Conservation (phyloP, 495 filamentous ascomycete species). For the Xylaria bambusicola region DNA sequence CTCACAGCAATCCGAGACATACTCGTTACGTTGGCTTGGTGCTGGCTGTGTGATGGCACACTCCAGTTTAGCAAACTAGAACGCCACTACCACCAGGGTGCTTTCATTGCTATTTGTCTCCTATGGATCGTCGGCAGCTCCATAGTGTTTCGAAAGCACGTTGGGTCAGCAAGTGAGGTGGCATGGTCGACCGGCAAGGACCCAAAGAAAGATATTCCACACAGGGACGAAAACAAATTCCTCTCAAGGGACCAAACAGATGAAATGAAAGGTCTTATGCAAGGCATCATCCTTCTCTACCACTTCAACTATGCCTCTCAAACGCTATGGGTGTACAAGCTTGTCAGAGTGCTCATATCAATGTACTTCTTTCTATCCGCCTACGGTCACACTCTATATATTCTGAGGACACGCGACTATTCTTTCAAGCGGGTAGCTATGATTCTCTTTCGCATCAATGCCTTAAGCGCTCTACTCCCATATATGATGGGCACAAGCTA, state of each 20-base stretch:
- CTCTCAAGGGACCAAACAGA: slow-evolving; percentile 58
- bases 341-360: slow-evolving; percentile 57
- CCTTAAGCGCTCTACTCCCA: slow-evolving; percentile 53
- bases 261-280: slow-evolving; percentile 70
- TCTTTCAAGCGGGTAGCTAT: slow-evolving; percentile 50
- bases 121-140: slow-evolving; percentile 40
- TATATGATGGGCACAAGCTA: slow-evolving; percentile 62
- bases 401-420: slow-evolving; percentile 56
- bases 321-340: slow-evolving; percentile 53
- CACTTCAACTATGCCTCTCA: slow-evolving; percentile 58
- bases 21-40: slow-evolving; percentile 47
- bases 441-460: slow-evolving; percentile 58
- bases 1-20: slow-evolving; percentile 30
- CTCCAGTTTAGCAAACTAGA: slow-evolving; percentile 57
- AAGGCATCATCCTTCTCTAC: slow-evolving; percentile 58
- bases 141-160: slow-evolving; percentile 36
- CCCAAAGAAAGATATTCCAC: slow-evolving; percentile 7
- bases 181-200: slow-evolving; percentile 16
- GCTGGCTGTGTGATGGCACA: slow-evolving; percentile 59
- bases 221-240: slow-evolving; percentile 28
- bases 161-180: slow-evolving; percentile 11
- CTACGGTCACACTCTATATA: slow-evolving; percentile 60
- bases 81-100: slow-evolving; percentile 46
- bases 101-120: slow-evolving; percentile 44
- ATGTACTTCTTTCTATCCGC: slow-evolving; percentile 64